Evolutionary conservation across 169 alveolate species (phyloP).

Genomic region (Eimeria sp.): DNA sequence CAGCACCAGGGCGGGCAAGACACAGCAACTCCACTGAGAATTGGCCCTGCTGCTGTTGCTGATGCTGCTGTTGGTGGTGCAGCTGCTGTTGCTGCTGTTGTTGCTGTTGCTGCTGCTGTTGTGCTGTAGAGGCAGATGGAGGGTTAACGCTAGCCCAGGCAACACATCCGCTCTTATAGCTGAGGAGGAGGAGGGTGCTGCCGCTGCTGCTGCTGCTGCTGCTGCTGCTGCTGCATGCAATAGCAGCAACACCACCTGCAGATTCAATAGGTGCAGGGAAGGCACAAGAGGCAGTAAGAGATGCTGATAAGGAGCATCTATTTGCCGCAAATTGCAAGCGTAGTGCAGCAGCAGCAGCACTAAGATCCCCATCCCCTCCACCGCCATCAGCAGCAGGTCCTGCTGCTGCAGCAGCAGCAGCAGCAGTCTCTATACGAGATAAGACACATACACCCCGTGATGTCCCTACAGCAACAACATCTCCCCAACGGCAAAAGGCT

Average conservation of each 20-base stretch:
- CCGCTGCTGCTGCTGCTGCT: no score
- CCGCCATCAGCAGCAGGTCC: no score
- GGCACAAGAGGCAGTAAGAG: background rate
- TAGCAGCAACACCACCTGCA: no score
- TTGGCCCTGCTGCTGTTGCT: background rate
- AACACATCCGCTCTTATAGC: conserved; percentile 41
- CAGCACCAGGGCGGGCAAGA: conserved; percentile 43
- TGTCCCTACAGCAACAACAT: conserved; percentile 5
- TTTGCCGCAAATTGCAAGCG: background rate
- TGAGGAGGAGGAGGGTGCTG: background rate
- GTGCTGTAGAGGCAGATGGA: no score
- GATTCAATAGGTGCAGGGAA: background rate
- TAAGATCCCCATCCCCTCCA: no score
- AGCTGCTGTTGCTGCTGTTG: background rate
- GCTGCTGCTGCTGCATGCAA: no score
- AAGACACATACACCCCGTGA: conserved; percentile 26
- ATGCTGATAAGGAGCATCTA: background rate
- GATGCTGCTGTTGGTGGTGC: conserved; percentile 25
- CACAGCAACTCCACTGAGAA: conserved; percentile 28
- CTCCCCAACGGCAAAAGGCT: background rate
- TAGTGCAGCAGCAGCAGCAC: no score
- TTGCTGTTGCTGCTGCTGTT: no score
- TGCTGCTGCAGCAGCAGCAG: no score
- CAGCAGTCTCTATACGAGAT: background rate
- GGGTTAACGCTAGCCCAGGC: no score